Conservation (phyloP, 257 asterid genomes). For the Echium plantagineum region DNA sequence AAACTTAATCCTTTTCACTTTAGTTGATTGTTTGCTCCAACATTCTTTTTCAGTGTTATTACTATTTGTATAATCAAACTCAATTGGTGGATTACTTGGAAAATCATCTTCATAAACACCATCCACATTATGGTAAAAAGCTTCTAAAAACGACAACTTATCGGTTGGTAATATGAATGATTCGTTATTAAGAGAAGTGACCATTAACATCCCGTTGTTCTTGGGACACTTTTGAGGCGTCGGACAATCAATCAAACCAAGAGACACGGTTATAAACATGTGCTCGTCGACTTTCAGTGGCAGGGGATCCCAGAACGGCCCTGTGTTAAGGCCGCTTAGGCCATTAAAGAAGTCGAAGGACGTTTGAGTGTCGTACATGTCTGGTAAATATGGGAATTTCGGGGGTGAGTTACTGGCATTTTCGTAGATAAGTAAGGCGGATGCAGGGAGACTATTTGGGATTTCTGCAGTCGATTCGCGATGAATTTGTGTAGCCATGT, state of each 20-base stretch:
- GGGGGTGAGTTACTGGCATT: neutral
- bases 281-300: neutral
- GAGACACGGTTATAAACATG: neutral
- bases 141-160: neutral
- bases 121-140: neutral
- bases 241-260: neutral
- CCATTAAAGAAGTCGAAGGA: neutral
- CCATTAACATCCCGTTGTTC: neutral
- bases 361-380: neutral
- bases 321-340: neutral
- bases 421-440: neutral
- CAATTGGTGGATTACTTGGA: neutral
- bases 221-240: neutral
- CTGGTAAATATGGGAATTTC: neutral
- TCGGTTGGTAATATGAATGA: neutral
- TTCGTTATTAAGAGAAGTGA: neutral
- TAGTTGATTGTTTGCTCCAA: neutral
- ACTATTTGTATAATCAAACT: neutral
- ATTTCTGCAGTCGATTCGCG: neutral
- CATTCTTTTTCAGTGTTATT: neutral
- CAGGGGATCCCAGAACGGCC: neutral
- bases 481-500: neutral
- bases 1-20: neutral
- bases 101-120: neutral
- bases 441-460: neutral